Evolutionary conservation across 345 rosid genomes (phyloP), one percentile per base, ranked within the genome.

Genomic region (Pelargonium nanum): DNA sequence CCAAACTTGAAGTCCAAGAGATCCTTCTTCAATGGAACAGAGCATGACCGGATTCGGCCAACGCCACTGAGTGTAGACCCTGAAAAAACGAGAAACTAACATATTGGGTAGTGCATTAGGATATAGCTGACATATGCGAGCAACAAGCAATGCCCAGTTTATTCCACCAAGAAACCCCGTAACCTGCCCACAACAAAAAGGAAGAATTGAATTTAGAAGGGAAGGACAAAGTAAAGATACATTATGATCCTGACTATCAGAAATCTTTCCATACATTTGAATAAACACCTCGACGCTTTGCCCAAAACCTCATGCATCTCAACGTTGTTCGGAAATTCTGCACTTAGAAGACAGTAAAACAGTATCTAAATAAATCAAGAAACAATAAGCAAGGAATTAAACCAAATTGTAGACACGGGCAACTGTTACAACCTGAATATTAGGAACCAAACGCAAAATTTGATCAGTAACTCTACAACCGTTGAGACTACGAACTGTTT

Each of bases 381-480:
- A 16, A 17, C 23, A 53, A 26, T 24, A 19, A 24, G 22, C 8
- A 21, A 26, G 19, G 32, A 32, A 64, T 32, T 15, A 56, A 24
- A 26, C 16, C 21, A 21, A 55, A 20, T 5, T 15, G 5, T 13
- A 28, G 32, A 8, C 57, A 21, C 23, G 21, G 20, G 23, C 15
- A 21, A 22, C 25, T 28, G 65, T 59, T 50, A 71, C 65, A 61
- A 89, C 99, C 97, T 89, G 88, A 72, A 89, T 87, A 74, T 84
- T 89, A 64, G 99, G 99, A 68, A 93, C 99, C 75, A 89, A 71
- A 28, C 96, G 96, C 79, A 93, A 73, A 79, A 93, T 87, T 63
- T 89, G 99, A 84, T 93, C 99, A 70, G 99, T 93, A 45, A 93
- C 97, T 80, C 99, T 81, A 77, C 99, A 93, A 53, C 99, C 99